A percentile compares a stretch with the other conserved stretches of the same genome.
Evolutionary conservation across 1,139 yeast genomes (phyloP).

Genomic region (Chernovozyma sophiae-reginae): DNA sequence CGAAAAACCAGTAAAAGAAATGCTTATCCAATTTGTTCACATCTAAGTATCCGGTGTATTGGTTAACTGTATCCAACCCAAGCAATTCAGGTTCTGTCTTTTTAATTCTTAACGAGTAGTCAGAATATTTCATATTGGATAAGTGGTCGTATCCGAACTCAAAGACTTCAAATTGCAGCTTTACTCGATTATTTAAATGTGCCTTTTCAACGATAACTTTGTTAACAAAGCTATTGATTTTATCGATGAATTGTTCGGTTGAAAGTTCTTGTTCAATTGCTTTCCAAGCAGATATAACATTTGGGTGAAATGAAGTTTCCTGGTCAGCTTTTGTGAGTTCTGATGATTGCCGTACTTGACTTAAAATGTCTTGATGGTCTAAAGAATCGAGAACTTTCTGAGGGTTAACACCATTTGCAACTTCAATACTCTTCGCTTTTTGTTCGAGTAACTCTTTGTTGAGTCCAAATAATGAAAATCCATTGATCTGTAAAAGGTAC

Average conservation of each 20-base stretch:
- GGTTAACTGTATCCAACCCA: conserved; percentile 55
- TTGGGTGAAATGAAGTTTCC: not conserved
- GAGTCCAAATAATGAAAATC: too few relatives aligned
- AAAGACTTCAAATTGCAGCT: not conserved
- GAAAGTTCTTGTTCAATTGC: not conserved
- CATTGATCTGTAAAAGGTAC: too few relatives aligned
- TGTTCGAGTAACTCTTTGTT: too few relatives aligned
- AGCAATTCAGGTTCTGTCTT: conserved; percentile 38
- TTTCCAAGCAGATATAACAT: not conserved
- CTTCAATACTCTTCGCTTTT: too few relatives aligned
- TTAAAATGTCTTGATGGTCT: too few relatives aligned
- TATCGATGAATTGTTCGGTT: not conserved
- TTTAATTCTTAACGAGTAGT: conserved; percentile 39
- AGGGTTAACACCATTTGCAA: too few relatives aligned
- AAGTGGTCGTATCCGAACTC: not conserved
- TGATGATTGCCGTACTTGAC: too few relatives aligned
- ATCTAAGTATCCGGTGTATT: conserved; percentile 64
- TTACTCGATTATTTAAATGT: not conserved
- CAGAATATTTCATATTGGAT: conserved; percentile 18
- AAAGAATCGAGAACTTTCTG: too few relatives aligned
- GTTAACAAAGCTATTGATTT: not conserved
- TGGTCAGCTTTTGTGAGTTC: too few relatives aligned
- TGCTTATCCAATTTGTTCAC: conserved; percentile 58
- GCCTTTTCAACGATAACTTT: not conserved
- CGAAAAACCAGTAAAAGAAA: conserved; percentile 86